Evolutionary conservation across 805 yeast species (phyloP), one percentile per base, ranked within the genome.

Genomic region (Sugiyamaella smithiae): DNA sequence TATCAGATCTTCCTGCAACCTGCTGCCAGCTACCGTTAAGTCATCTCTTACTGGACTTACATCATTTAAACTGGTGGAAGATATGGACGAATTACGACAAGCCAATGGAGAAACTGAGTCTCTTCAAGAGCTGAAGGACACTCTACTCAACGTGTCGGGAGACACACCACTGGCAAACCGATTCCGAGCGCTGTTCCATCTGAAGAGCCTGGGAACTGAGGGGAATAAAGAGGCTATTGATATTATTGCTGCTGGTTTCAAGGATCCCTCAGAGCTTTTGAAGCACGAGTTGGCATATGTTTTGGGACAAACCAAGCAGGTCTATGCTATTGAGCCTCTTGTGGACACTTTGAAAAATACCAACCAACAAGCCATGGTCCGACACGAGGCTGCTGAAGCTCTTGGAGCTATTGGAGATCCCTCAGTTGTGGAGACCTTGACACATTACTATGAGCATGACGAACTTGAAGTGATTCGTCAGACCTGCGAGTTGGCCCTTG

Each of bases 351-450:
- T 93, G 60, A 68, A 70, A 43, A 82, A 84, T 65, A 62, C 65
- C 20, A 57, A 72, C 12, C 74, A 73, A 57, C 98, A 91, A 72
- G 75, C 86, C 52, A 93, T 93, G 98, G 99, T 93, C 31, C 85
- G 99, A 68, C 99, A 93, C 67, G 99, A 93, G 69, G 99, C 99
- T 14, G 99, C 99, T 5, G 99, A 93, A 70, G 99, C 98, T 37
- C 75, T 93, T 48, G 99, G 99, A 53, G 99, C 99, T 38, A 74
- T 93, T 45, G 96, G 96, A 42, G 96, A 89, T 67, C 67, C 69
- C 35, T 84, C 78, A 4, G 85, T 95, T 11, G 67, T 93, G 48
- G 78, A 73, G 1, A 65, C 89, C 42, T 77, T 93, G 58, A 69
- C 78, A 53, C 71, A 81, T 46, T 88, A 83, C 67, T 74, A 69